These are phyloP conservation scores for Mycosphaerelloides madeirae DNA, from an alignment of 2,329 filamentous ascomycete species.

Conservation along the genomic window DNA sequence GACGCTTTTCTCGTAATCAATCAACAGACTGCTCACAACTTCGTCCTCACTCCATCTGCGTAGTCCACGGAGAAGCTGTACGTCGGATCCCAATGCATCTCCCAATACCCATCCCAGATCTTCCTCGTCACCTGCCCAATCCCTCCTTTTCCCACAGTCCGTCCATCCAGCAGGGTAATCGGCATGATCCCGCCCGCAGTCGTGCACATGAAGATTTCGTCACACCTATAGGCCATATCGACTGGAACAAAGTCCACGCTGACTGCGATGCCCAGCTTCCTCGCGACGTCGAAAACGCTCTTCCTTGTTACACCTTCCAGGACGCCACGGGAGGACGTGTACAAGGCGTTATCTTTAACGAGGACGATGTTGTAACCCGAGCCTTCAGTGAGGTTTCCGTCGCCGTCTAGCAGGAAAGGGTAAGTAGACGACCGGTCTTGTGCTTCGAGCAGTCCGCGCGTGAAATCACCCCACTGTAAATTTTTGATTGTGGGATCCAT, in stretches of 20 bases:
- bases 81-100: slow-evolving; percentile 40
- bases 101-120: slow-evolving; percentile 52
- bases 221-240: slow-evolving; percentile 38
- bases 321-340: slow-evolving; percentile 46
- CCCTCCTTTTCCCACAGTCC: slow-evolving; percentile 39
- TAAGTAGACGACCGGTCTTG: slow-evolving; percentile 44
- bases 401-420: slow-evolving; percentile 50
- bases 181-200: slow-evolving; percentile 53
- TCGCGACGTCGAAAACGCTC: slow-evolving; percentile 45
- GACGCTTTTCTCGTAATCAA: too few species aligned
- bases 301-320: slow-evolving; percentile 48
- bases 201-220: slow-evolving; percentile 52
- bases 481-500: slow-evolving; percentile 53
- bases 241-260: slow-evolving; percentile 42
- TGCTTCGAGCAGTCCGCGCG: slow-evolving; percentile 45
- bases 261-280: slow-evolving; percentile 32
- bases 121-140: slow-evolving; percentile 44
- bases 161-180: slow-evolving; percentile 45
- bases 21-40: too few species aligned
- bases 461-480: slow-evolving; percentile 46
- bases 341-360: slow-evolving; percentile 43
- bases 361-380: slow-evolving; percentile 48
- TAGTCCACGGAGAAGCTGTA: slow-evolving; percentile 14
- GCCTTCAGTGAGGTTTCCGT: slow-evolving; percentile 48
- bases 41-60: slow-evolving; percentile 4